Evolutionary conservation across 163 green algal genomes (phyloP).

Genomic region (Volvox carteri): DNA sequence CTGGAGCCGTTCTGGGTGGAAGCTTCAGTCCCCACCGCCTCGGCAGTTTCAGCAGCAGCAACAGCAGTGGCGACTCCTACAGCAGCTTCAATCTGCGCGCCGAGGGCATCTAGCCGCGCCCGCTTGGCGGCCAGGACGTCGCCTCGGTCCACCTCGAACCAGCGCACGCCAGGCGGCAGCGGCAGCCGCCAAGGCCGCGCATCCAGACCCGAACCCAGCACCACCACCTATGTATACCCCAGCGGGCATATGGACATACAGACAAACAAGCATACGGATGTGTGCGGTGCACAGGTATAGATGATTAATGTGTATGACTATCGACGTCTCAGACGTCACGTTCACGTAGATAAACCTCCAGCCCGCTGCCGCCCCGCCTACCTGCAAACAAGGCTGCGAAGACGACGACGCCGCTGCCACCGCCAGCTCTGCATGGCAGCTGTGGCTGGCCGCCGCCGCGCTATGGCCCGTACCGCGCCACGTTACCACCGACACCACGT

Average conservation of each 20-base stretch:
- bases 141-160: conserved; percentile 76
- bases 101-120: conserved; percentile 2
- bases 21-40: too few species aligned
- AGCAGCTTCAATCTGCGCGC: background rate
- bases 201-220: conserved; percentile 80
- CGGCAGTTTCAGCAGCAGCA: too few species aligned
- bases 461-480: background rate
- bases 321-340: too few species aligned
- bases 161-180: conserved; percentile 67
- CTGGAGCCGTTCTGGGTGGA: too few species aligned
- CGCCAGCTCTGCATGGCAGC: conserved; percentile 10
- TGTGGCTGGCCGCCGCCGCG: background rate
- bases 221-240: conserved; percentile 61
- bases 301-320: too few species aligned
- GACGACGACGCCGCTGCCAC: too few species aligned
- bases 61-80: background rate
- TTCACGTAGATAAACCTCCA: too few species aligned
- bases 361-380: background rate
- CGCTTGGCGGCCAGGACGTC: conserved; percentile 69
- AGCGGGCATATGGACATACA: too few species aligned
- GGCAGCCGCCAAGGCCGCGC: conserved; percentile 76
- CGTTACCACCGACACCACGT: conserved; percentile 37
- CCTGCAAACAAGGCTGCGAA: conserved; percentile 32
- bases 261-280: too few species aligned
- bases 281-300: too few species aligned